Percentiles rank a stretch among this genome's conserved stretches.
phyloP scores from a whole-genome alignment of 148 eudicot species.

The Persicaria tinctoria region DNA sequence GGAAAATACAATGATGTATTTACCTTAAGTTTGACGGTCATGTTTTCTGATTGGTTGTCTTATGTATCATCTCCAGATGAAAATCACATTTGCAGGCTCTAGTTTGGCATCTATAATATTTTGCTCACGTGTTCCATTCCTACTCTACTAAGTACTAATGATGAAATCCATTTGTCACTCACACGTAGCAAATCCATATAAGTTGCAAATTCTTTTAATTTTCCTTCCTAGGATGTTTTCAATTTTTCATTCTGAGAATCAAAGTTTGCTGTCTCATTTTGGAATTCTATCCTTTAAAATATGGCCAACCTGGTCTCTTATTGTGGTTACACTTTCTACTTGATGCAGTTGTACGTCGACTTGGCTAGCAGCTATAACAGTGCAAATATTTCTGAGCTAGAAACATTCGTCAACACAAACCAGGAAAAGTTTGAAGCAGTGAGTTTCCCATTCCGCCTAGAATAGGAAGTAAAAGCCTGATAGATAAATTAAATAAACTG shows the following conservation, averaged over 20 bases:
- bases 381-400: constrained; percentile 63
- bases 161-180: neutral
- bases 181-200: too few relatives aligned
- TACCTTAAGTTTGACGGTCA: too few relatives aligned
- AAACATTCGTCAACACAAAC: constrained; percentile 43
- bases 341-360: constrained; percentile 66
- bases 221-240: neutral
- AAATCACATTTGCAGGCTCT: neutral
- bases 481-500: neutral
- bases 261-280: neutral
- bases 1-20: neutral
- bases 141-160: neutral
- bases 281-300: neutral
- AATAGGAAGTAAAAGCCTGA: neutral
- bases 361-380: constrained; percentile 51
- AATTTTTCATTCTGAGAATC: neutral
- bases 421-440: constrained; percentile 65
- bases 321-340: constrained; percentile 8
- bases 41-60: neutral
- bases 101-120: neutral
- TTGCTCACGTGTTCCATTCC: neutral
- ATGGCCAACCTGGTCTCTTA: neutral
- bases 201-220: too few relatives aligned
- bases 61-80: neutral
- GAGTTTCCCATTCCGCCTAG: constrained; percentile 21